These are phyloP conservation scores for Venustampulla echinocandica DNA, from an alignment of 495 filamentous ascomycete species.

Conservation along the genomic window DNA sequence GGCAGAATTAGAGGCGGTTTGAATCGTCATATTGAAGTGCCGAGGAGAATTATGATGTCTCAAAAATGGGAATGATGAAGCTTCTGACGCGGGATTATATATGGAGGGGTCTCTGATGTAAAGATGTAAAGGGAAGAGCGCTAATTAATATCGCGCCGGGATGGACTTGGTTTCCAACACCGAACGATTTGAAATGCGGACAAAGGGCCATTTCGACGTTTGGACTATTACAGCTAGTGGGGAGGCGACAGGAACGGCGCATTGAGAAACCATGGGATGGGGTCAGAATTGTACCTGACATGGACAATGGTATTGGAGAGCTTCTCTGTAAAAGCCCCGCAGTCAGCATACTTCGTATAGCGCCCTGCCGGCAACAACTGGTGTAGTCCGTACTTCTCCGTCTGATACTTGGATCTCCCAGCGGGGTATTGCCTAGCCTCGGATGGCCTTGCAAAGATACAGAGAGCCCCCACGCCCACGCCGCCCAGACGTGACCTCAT, in stretches of 20 bases:
- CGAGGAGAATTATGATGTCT: neutral
- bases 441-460: neutral
- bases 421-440: no score
- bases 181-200: constrained; percentile 8
- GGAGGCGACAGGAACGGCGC: constrained; percentile 15
- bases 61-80: neutral
- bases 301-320: constrained; percentile 17
- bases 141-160: constrained; percentile 17
- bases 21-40: constrained; percentile 13
- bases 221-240: constrained; percentile 10
- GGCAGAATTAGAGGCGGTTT: constrained; percentile 8
- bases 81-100: constrained; percentile 1
- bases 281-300: constrained; percentile 10
- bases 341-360: no score
- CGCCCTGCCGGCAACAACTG: no score
- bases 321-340: constrained; percentile 18
- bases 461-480: constrained; percentile 18
- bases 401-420: no score
- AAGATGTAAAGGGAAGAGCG: constrained; percentile 6
- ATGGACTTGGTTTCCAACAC: constrained; percentile 3
- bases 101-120: no score
- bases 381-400: no score
- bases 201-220: neutral
- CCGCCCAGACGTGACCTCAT: constrained; percentile 21
- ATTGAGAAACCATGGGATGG: neutral